A percentile compares a stretch with the other conserved stretches of the same genome.
These are phyloP conservation scores for Colletotrichum chrysophilum DNA, from an alignment of 2,329 filamentous ascomycete genomes.

Conservation along the genomic window DNA sequence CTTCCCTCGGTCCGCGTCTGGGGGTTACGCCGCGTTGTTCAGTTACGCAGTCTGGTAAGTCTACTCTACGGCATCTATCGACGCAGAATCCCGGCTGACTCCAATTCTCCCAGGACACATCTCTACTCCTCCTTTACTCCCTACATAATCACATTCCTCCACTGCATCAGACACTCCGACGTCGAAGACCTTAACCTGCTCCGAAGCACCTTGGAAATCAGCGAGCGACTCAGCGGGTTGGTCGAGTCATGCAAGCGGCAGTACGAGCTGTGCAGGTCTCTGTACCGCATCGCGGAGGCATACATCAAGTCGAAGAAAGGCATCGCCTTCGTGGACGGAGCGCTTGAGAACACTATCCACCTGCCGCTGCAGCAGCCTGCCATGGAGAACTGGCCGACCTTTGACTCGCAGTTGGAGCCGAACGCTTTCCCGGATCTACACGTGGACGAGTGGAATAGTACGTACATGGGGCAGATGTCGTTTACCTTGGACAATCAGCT, in stretches of 20 bases:
- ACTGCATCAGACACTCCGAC: slow-evolving; percentile 21
- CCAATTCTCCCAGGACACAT: slow-evolving; percentile 15
- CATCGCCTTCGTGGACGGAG: background rate
- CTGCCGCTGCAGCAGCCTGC: background rate
- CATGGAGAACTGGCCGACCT: background rate
- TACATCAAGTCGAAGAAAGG: slow-evolving; percentile 7
- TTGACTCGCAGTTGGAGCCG: background rate
- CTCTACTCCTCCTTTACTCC: slow-evolving; percentile 27
- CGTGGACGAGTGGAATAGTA: background rate
- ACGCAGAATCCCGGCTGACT: background rate
- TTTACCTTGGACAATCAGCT: slow-evolving; percentile 7
- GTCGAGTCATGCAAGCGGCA: slow-evolving; percentile 2
- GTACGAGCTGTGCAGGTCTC: background rate
- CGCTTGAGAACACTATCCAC: background rate
- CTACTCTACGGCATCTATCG: background rate
- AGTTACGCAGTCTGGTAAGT: slow-evolving; percentile 26
- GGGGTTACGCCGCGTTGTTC: slow-evolving; percentile 15
- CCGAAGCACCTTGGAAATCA: background rate
- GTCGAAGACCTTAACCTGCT: slow-evolving; percentile 10
- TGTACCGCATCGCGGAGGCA: slow-evolving; percentile 9
- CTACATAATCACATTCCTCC: slow-evolving; percentile 25
- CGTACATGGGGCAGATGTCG: slow-evolving; percentile 3
- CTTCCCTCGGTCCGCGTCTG: slow-evolving; percentile 12
- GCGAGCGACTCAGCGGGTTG: background rate
- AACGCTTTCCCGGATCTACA: background rate